Base-by-base conservation (phyloP, 257 asterid genomes). In the Ocimum tenuiflorum region DNA sequence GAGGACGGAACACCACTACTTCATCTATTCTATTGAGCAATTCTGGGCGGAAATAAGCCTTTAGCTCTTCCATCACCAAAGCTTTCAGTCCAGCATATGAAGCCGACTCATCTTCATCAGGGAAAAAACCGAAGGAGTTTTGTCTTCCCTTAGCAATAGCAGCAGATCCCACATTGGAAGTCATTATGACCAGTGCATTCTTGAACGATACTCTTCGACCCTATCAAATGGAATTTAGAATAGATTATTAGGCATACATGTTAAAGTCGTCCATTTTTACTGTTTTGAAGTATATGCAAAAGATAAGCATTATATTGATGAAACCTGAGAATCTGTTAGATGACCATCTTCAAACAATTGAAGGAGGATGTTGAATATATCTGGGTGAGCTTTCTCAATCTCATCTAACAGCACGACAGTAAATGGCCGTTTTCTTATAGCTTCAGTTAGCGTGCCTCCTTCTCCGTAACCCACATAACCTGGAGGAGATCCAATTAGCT, bases 401-500 rank as follows among this genome's bases (percentile, higher is more conserved):
- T 94, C 99, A 69, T 94, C 99, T 48, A 94, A 82, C 75, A 94
- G 88, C 60, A 94, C 87, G 17, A 94, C 95, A 0, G 99, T 90
- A 73, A 94, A 94, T 42, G 99, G 99, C 55, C 68, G 80, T 79
- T 76, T 88, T 73, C 99, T 79, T 79, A 94, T 89, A 47, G 99
- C 99, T 94, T 89, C 99, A 0, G 97, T 89, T 13, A 94, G 91
- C 69, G 88, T 79, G 33, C 96, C 96, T 58, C 99, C 99, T 47
- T 84, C 97, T 60, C 96, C 97, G 61, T 94, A 94, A 65, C 99
- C 99, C 22, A 89, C 82, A 36, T 94, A 94, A 60, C 99, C 99
- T 12, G 99, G 99, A 67, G 99, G 99, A 43, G 99, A 89, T 63
- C 99, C 99, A 24, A 94, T 94, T 82, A 94, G 81, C 88, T 90